Evolutionary conservation across 306 rosid species (phyloP).

Genomic region (Senna siamea): DNA sequence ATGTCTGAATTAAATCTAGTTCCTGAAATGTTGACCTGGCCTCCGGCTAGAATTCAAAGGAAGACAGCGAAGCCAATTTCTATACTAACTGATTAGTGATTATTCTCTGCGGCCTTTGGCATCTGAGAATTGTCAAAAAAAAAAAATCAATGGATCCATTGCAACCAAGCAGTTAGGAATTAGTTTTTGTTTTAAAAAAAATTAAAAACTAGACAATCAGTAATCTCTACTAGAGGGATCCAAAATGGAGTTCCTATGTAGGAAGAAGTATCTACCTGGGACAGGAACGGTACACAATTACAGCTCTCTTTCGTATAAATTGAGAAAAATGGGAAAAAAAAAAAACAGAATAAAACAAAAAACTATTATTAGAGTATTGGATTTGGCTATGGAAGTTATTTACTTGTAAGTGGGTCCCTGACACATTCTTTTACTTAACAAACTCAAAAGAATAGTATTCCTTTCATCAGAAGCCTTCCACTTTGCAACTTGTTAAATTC

Average conservation of each 20-base stretch:
- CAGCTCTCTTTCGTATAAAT: slow-evolving; percentile 37
- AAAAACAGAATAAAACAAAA: too few relatives aligned
- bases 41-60: background rate
- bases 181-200: too few relatives aligned
- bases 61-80: slow-evolving; percentile 20
- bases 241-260: slow-evolving; percentile 36
- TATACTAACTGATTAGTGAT: background rate
- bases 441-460: slow-evolving; percentile 19
- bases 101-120: too few relatives aligned
- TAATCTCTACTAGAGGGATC: slow-evolving; percentile 30
- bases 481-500: slow-evolving; percentile 24
- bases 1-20: slow-evolving; percentile 15
- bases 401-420: slow-evolving; percentile 4
- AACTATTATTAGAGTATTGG: background rate
- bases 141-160: slow-evolving; percentile 1
- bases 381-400: slow-evolving; percentile 27
- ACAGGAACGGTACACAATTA: slow-evolving; percentile 32
- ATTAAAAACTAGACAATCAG: background rate
- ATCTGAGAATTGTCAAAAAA: slow-evolving; percentile 10
- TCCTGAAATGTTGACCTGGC: slow-evolving; percentile 19
- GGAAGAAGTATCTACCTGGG: slow-evolving; percentile 25
- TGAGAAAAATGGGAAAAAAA: background rate
- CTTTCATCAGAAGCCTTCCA: slow-evolving; percentile 35
- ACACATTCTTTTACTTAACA: slow-evolving; percentile 21
- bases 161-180: background rate